These are phyloP conservation scores for Exophiala sideris DNA, from an alignment of 2,329 filamentous ascomycete species.

Conservation along the genomic window DNA sequence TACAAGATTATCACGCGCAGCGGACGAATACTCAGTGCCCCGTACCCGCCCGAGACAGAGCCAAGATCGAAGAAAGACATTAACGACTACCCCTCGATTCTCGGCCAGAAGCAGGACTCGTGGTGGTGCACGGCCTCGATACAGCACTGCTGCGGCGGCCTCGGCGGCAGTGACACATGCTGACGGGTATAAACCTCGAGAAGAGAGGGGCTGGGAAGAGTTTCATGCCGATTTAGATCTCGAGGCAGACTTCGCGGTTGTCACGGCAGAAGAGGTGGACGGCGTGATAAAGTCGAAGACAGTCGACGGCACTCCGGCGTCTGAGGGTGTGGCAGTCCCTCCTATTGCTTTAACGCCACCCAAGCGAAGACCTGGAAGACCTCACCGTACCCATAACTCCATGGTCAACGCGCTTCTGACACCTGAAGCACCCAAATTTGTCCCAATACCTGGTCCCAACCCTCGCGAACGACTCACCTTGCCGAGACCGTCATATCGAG, in stretches of 20 bases:
- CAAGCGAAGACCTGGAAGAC: constrained; percentile 62
- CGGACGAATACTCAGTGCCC: constrained; percentile 45
- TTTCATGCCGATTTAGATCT: constrained; percentile 96
- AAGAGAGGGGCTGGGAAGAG: constrained; percentile 96
- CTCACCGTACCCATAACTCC: constrained; percentile 60
- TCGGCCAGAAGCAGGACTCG: constrained; percentile 26
- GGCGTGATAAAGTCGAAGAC: constrained; percentile 54
- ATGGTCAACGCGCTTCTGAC: constrained; percentile 60
- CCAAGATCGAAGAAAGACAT: constrained; percentile 19
- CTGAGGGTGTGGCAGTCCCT: constrained; percentile 74
- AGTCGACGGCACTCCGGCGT: constrained; percentile 3
- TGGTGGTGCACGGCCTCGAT: constrained; percentile 57
- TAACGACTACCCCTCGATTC: constrained; percentile 17
- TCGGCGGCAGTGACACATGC: constrained; percentile 84
- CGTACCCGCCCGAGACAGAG: constrained; percentile 48
- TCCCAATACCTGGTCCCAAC: constrained; percentile 49
- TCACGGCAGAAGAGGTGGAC: constrained; percentile 80
- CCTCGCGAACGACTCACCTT: constrained; percentile 48
- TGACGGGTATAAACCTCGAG: constrained; percentile 94
- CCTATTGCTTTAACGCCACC: constrained; percentile 71
- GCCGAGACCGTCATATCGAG: constrained; percentile 47
- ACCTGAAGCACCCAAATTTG: constrained; percentile 53
- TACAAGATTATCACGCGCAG: constrained; percentile 49
- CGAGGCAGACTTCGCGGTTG: constrained; percentile 72
- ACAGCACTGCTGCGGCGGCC: constrained; percentile 79